A percentile compares a stretch with the other conserved stretches of the same genome.
Conservation (phyloP, 306 rosid species). For the Lagenaria siceraria region DNA sequence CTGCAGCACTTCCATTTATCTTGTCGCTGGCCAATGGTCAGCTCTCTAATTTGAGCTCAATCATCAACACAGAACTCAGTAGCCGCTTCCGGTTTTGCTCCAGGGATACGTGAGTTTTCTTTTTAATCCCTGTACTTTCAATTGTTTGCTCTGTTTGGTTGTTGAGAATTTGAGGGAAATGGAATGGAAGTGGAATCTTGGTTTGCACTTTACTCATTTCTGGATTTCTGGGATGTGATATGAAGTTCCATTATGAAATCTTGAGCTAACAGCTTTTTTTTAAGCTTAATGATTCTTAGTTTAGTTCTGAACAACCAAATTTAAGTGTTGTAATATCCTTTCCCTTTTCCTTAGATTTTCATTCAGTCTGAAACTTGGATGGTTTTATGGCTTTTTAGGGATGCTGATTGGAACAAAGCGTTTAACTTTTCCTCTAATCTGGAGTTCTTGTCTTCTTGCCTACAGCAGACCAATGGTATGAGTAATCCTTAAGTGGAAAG, state of each 20-base stretch:
- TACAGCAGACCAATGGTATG: conserved; percentile 59
- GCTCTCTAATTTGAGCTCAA: conserved; percentile 54
- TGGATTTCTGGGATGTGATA: background rate
- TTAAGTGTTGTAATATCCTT: no score
- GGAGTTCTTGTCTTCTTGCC: conserved; percentile 72
- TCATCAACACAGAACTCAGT: conserved; percentile 37
- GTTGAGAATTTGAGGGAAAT: background rate
- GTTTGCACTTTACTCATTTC: background rate
- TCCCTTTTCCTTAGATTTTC: background rate
- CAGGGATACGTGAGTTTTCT: conserved; percentile 51
- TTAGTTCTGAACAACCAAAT: no score
- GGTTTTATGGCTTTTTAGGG: conserved; percentile 36
- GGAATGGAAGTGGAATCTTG: background rate
- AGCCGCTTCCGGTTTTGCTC: conserved; percentile 56
- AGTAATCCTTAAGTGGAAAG: conserved; percentile 8
- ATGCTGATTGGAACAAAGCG: conserved; percentile 81
- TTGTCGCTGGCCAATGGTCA: conserved; percentile 44
- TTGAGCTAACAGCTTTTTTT: background rate
- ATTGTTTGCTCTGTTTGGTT: background rate
- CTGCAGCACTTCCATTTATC: conserved; percentile 52
- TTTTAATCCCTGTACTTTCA: background rate
- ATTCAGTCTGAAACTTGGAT: background rate
- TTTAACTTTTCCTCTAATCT: conserved; percentile 71
- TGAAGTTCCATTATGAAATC: background rate
- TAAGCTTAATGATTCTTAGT: no score